Base-by-base conservation (phyloP, 2,329 filamentous ascomycete species). In the Fusarium illudens region DNA sequence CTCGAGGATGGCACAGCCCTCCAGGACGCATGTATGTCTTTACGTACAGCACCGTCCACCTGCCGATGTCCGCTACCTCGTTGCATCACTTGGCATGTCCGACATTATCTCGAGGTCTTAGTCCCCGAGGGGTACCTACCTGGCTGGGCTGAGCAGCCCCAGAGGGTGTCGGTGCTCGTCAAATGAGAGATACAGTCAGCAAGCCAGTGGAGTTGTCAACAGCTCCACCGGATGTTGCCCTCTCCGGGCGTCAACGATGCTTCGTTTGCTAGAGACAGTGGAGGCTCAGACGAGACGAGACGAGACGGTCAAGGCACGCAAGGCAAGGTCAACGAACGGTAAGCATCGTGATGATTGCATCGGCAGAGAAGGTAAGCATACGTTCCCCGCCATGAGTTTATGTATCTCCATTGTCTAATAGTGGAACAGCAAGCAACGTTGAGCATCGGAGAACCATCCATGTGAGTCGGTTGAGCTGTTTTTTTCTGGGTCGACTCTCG, bases 151-250 rank as follows among this genome's bases (percentile, higher is more conserved):
- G 22, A 50, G 42, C 50, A 52, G n/a, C 33, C 27, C 34, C 32
- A 20, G 49, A 62, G 49, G 48, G 33, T 64, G 25, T 22, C 51
- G 48, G 46, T 52, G 25, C 51, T 37, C 30, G 36, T 46, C 62
- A 48, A 62, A 63, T 62, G 34, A 63, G 22, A 52, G 48, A 53
- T 36, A 32, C 46, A 64, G 51, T 20, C 20, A 51, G 37, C 51
- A 64, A 64, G 52, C 58, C 51, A 56, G 58, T 48, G 54, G 62
- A 63, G 62, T 46, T 59, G 20, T 64, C 54, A 36, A 55, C 54
- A 53, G 54, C 33, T 52, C 49, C 60, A 64, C 62, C 34, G 50
- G 39, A 57, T 34, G 48, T 42, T 59, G 27, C 32, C 44, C 25
- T 50, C 42, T 50, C 32, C 44, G n/a, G n/a, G n/a, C n/a, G 49